Evolutionary conservation across 2,329 filamentous ascomycete species (phyloP), one percentile per base, ranked within the genome.

Genomic region (Alternaria angustiovoidea): DNA sequence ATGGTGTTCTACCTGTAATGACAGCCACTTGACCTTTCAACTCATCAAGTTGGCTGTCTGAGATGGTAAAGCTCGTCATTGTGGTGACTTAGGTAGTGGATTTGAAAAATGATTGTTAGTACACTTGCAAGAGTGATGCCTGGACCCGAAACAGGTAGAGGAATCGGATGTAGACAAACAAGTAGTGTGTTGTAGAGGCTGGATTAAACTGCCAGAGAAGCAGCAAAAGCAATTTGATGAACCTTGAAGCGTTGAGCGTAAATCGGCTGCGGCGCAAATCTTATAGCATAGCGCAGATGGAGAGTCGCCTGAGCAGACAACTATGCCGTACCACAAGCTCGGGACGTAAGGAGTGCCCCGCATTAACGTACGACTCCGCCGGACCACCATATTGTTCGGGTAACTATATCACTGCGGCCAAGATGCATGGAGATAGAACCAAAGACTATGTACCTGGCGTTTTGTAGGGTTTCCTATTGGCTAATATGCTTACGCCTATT

Each of bases 11-110:
- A 84, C 83, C 84, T 54, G 85, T 87, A 14, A 87, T 77, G 26
- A 87, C 67, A n/a, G 85, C 79, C 22, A 85, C 81, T 68, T 86
- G 82, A 61, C 79, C 82, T 60, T 81, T 82, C 36, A 87, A 74
- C 41, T 71, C 64, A 12, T 64, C 61, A 5, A 86, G 71, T 42
- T 81, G 78, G 9, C 78, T 74, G 60, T 85, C 80, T 42, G 79
- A 70, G 47, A 86, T 85, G 1, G 70, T 66, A 34, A 86, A 79
- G 65, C 81, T 81, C 8, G 70, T 70, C 70, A 73, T 73, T 42
- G 36, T 54, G 46, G 22, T 57, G 46, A 4, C 5, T 42, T 7
- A 30, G 14, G 34, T 18, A 38, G 20, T 24, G 14, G 20, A 3
- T 26, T 38, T 6, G 20, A 16, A 30, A 5, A 20, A 14, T 4